Percentiles rank a stretch among this genome's conserved stretches.
Evolutionary conservation across 2,329 filamentous ascomycete species (phyloP).

Genomic region (Diplodia corticola): DNA sequence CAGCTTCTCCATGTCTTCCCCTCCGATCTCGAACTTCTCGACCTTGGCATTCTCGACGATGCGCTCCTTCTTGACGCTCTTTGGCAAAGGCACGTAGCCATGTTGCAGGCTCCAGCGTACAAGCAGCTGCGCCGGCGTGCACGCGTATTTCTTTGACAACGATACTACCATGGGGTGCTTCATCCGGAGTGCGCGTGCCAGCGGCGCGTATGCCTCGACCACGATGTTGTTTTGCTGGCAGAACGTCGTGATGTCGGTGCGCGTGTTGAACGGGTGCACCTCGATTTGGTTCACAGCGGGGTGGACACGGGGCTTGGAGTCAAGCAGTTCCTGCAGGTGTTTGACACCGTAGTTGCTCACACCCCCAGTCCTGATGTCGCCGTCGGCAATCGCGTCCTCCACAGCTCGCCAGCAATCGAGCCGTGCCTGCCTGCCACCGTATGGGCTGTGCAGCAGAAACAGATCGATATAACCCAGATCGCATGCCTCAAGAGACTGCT

Average conservation of each 20-base stretch:
- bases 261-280: conserved; percentile 79
- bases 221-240: conserved; percentile 67
- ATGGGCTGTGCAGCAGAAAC: conserved; percentile 77
- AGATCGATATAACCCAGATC: conserved; percentile 75
- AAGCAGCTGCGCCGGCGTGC: conserved; percentile 71
- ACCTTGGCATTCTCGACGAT: conserved; percentile 67
- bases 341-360: conserved; percentile 78
- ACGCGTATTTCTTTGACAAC: conserved; percentile 67
- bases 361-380: conserved; percentile 69
- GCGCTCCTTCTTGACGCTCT: conserved; percentile 64
- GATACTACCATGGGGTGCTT: conserved; percentile 62
- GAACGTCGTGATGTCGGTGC: conserved; percentile 63
- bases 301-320: conserved; percentile 59
- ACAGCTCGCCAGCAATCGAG: conserved; percentile 74
- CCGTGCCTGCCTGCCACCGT: conserved; percentile 68
- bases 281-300: conserved; percentile 74
- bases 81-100: conserved; percentile 70
- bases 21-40: conserved; percentile 60
- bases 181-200: conserved; percentile 71
- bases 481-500: conserved; percentile 62
- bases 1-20: conserved; percentile 63
- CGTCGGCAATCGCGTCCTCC: conserved; percentile 71
- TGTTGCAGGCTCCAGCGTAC: conserved; percentile 79
- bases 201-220: conserved; percentile 77
- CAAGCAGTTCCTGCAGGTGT: conserved; percentile 71